Conservation (phyloP, 306 rosid species). For the Casuarina equisetifolia region DNA sequence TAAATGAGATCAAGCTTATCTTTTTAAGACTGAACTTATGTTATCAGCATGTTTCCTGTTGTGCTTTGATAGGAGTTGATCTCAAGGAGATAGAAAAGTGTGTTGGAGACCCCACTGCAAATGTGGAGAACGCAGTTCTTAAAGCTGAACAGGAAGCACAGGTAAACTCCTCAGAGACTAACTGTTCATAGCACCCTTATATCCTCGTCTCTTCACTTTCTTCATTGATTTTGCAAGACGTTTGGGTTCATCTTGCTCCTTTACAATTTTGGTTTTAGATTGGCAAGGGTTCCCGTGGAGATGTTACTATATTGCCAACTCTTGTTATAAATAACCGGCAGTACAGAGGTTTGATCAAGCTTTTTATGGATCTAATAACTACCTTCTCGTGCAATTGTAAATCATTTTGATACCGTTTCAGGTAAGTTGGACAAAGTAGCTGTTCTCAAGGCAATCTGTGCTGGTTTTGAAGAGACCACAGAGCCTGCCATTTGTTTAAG, state of each 20-base stretch:
- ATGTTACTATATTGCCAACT: conserved; percentile 94
- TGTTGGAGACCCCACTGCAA: conserved; percentile 72
- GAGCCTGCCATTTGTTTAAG: conserved; percentile 90
- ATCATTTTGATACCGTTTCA: conserved; percentile 26
- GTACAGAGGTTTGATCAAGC: conserved; percentile 64
- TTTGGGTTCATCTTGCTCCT: conserved; percentile 28
- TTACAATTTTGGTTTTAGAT: conserved; percentile 47
- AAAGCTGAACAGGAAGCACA: conserved; percentile 89
- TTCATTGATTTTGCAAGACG: conserved; percentile 1
- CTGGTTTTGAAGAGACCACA: conserved; percentile 87
- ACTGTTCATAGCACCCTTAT: conserved; percentile 3
- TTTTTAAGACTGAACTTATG: neutral
- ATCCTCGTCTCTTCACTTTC: conserved; percentile 10
- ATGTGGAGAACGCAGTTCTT: conserved; percentile 68
- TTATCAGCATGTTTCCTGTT: conserved; percentile 13
- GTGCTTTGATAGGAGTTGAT: conserved; percentile 56
- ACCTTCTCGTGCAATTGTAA: neutral
- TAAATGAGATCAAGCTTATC: conserved; percentile 2
- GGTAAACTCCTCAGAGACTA: conserved; percentile 41
- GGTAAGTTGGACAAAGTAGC: conserved; percentile 85
- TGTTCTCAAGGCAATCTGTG: conserved; percentile 88
- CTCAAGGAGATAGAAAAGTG: conserved; percentile 71
- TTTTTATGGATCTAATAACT: conserved; percentile 12
- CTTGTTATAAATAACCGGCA: conserved; percentile 90
- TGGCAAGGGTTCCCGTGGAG: conserved; percentile 91